A percentile compares a stretch with the other conserved stretches of the same genome.
Conservation (phyloP, 2,329 filamentous ascomycete species). For the Elsinoe necatrix region DNA sequence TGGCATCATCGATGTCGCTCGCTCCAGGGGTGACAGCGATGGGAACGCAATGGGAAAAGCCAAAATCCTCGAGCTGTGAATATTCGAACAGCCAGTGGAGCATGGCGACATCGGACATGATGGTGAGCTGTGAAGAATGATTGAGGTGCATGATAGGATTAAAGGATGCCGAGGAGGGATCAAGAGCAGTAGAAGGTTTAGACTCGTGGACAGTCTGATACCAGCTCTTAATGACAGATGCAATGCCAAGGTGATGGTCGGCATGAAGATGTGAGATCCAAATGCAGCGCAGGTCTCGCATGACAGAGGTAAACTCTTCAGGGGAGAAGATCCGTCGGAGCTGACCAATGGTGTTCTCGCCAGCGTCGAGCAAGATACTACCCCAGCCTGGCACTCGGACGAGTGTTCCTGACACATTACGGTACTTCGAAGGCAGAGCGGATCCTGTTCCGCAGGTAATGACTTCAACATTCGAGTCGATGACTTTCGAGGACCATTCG, state of each 20-base stretch:
- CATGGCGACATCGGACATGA: conserved; percentile 66
- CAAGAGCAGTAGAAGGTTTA: conserved; percentile 23
- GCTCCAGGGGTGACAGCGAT: conserved; percentile 34
- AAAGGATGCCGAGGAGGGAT: conserved; percentile 26
- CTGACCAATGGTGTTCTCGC: conserved; percentile 87
- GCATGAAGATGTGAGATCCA: conserved; percentile 96
- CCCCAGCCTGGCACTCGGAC: conserved; percentile 75
- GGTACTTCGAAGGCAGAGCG: conserved; percentile 80
- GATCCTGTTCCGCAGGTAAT: conserved; percentile 87
- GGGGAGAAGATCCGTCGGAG: conserved; percentile 63
- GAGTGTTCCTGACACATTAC: conserved; percentile 86
- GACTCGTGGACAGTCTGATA: conserved; percentile 48
- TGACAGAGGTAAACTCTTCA: conserved; percentile 57
- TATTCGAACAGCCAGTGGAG: conserved; percentile 72
- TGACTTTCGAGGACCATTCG: conserved; percentile 56
- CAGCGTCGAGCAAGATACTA: conserved; percentile 84
- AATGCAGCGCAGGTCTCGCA: conserved; percentile 71
- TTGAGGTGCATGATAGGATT: conserved; percentile 21
- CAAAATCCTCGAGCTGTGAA: conserved; percentile 65
- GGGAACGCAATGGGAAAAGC: conserved; percentile 53
- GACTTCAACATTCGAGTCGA: conserved; percentile 69
- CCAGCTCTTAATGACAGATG: conserved; percentile 77
- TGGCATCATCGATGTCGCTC: conserved; percentile 18
- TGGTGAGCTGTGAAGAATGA: conserved; percentile 40
- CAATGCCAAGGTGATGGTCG: conserved; percentile 84